Conservation (phyloP, 2,329 filamentous ascomycete genomes). For the Colletotrichum zoysiae region DNA sequence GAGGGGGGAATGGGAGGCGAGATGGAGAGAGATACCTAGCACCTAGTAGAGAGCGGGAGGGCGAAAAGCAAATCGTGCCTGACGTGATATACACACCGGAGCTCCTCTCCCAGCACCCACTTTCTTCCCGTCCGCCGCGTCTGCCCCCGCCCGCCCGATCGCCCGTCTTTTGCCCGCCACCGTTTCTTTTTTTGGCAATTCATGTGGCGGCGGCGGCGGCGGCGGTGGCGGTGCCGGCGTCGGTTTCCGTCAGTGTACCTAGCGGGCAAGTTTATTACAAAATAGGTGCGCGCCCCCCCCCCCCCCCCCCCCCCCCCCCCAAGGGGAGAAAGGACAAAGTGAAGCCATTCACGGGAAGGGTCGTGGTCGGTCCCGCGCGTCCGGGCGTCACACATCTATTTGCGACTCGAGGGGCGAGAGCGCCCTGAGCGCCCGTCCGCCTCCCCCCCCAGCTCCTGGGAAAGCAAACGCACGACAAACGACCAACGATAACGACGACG, state of each 20-base stretch:
- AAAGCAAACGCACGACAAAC: background rate
- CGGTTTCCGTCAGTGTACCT: background rate
- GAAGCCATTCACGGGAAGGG: background rate
- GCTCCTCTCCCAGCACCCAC: constrained; percentile 17
- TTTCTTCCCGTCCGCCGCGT: too few relatives aligned
- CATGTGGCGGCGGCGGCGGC: constrained; percentile 1
- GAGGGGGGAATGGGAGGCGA: background rate
- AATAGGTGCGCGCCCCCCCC: too few relatives aligned
- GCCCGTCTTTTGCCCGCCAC: background rate
- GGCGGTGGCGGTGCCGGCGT: background rate
- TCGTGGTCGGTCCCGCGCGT: constrained; percentile 12
- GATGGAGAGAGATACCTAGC: too few relatives aligned
- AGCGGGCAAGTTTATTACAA: too few relatives aligned
- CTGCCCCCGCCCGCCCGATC: background rate
- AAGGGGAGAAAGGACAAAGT: background rate
- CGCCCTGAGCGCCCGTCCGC: constrained; percentile 5
- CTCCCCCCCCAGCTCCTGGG: background rate
- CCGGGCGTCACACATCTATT: constrained; percentile 19
- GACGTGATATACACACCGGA: constrained; percentile 4
- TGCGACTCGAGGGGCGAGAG: background rate
- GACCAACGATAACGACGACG: background rate
- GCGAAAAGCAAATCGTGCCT: too few relatives aligned
- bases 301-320: too few relatives aligned
- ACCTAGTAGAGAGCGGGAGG: too few relatives aligned
- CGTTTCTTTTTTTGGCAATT: background rate